These are phyloP conservation scores for Clonostachys rhizophaga DNA, from an alignment of 2,329 filamentous ascomycete species.

Conservation along the genomic window DNA sequence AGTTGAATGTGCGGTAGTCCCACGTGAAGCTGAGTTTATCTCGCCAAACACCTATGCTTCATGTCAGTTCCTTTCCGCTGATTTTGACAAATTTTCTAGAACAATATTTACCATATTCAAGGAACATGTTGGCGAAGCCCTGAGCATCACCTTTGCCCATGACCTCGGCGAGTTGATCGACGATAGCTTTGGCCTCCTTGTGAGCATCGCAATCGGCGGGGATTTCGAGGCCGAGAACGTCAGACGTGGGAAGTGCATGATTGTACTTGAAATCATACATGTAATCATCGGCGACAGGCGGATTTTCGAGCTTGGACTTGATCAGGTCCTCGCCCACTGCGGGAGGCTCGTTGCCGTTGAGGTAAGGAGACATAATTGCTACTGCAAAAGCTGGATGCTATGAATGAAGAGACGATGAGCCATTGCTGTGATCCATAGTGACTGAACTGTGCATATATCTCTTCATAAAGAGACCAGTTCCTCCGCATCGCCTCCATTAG, in stretches of 20 bases:
- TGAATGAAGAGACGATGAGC: too few relatives aligned
- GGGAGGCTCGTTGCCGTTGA: neutral
- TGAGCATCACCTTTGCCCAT: neutral
- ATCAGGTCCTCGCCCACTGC: neutral
- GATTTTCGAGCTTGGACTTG: neutral
- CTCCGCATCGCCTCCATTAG: too few relatives aligned
- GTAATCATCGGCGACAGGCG: constrained; percentile 27
- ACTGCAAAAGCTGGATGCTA: too few relatives aligned
- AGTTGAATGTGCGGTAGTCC: constrained; percentile 41
- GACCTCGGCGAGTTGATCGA: neutral
- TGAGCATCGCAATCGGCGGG: constrained; percentile 11
- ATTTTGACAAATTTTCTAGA: too few relatives aligned
- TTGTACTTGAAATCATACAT: constrained; percentile 36
- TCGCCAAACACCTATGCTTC: constrained; percentile 33
- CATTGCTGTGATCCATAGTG: too few relatives aligned
- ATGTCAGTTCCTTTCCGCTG: too few relatives aligned
- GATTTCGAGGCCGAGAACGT: constrained; percentile 17
- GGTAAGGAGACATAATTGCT: neutral
- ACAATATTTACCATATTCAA: constrained; percentile 10
- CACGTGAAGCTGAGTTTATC: constrained; percentile 48
- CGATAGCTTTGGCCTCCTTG: constrained; percentile 1
- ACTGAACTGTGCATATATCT: too few relatives aligned
- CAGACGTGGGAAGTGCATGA: constrained; percentile 20
- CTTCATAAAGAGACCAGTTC: too few relatives aligned
- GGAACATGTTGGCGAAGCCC: constrained; percentile 9